Evolutionary conservation across 176 grass and related monocot species (phyloP).

Genomic region (Raddia distichophylla): DNA sequence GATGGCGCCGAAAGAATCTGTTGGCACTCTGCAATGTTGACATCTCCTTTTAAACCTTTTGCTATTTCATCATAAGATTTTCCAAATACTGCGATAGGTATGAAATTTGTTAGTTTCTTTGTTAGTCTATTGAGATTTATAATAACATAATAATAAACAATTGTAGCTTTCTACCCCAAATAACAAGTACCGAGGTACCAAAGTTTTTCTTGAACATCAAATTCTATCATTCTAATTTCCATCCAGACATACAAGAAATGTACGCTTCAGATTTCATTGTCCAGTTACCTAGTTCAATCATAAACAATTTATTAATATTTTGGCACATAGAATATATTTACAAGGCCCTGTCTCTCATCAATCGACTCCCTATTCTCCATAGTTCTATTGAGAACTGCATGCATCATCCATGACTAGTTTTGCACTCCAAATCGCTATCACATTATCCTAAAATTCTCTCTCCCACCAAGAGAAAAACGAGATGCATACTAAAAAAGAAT

Average conservation of each 20-base stretch:
- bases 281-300: neutral
- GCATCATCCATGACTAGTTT: neutral
- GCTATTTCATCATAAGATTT: constrained; percentile 42
- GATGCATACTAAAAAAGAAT: neutral
- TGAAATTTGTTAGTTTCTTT: neutral
- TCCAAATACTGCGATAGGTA: constrained; percentile 16
- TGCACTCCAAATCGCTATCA: neutral
- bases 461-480: neutral
- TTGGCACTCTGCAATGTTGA: constrained; percentile 21
- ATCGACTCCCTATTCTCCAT: neutral
- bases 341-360: neutral
- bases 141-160: neutral
- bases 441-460: neutral
- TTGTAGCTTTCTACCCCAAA: neutral
- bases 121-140: neutral
- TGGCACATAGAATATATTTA: neutral
- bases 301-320: neutral
- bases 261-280: constrained; percentile 7
- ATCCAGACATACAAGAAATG: neutral
- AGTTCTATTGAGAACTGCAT: neutral
- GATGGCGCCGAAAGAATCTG: constrained; percentile 40
- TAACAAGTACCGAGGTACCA: neutral
- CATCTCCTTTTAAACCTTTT: constrained; percentile 24
- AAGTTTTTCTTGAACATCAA: neutral
- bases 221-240: neutral